phyloP scores from a whole-genome alignment of 345 rosid genomes.

The Tarenaya hassleriana region DNA sequence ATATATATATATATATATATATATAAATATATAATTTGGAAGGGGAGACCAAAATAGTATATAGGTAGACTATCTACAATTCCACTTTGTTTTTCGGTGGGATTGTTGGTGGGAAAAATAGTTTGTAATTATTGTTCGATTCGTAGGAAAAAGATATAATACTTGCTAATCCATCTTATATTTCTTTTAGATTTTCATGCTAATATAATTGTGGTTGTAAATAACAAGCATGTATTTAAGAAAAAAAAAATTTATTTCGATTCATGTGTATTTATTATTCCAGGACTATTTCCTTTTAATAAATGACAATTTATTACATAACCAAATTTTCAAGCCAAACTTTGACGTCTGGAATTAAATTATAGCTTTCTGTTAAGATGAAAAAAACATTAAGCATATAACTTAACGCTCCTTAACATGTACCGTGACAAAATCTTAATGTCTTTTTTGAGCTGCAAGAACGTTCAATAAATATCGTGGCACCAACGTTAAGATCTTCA shows the following conservation, averaged over 20 bases:
- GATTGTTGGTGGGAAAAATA: slow-evolving; percentile 39
- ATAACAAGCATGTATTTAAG: slow-evolving; percentile 19
- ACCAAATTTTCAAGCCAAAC: no score
- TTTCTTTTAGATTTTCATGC: slow-evolving; percentile 6
- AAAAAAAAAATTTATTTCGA: not conserved
- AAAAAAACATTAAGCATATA: no score
- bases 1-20: not conserved
- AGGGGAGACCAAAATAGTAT: slow-evolving; percentile 9
- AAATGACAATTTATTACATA: no score
- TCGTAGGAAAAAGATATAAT: slow-evolving; percentile 37
- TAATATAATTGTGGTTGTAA: slow-evolving; percentile 34
- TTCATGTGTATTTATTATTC: no score
- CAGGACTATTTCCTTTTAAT: no score
- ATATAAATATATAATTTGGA: slow-evolving; percentile 3
- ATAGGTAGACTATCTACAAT: slow-evolving; percentile 31
- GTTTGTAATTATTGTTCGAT: slow-evolving; percentile 41
- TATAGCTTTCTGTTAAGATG: no score
- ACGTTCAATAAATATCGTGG: no score
- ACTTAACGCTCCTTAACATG: no score
- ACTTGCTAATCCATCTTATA: slow-evolving; percentile 26
- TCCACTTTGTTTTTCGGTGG: slow-evolving; percentile 71
- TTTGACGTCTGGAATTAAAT: no score
- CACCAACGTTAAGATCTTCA: no score
- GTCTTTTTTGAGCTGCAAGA: no score
- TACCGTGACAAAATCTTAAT: no score